phyloP scores from a whole-genome alignment of 78 protist species.

The Corallochytrium limacisporum region DNA sequence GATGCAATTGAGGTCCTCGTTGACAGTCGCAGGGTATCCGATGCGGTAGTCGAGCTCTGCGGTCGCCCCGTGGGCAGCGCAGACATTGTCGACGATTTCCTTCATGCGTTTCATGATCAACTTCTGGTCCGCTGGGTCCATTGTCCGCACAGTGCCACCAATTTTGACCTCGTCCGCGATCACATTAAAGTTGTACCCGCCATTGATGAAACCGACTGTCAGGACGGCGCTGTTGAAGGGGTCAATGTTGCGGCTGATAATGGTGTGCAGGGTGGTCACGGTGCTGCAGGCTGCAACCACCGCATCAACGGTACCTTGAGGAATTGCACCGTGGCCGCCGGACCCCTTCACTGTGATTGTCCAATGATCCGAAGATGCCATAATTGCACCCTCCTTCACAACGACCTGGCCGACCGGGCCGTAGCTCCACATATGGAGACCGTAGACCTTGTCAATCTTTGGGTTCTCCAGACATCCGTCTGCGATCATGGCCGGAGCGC shows the following conservation, averaged over 20 bases:
- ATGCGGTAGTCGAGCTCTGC: neutral
- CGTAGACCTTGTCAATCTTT: neutral
- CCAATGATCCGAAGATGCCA: neutral
- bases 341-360: neutral
- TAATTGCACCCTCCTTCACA: neutral
- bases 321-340: constrained; percentile 19
- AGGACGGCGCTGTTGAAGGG: constrained; percentile 7
- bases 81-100: neutral
- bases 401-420: neutral
- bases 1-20: neutral
- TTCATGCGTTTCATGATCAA: neutral
- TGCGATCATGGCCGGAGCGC: constrained; percentile 10
- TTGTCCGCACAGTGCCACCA: constrained; percentile 3
- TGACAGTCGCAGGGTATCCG: neutral
- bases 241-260: neutral
- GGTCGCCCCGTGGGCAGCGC: neutral
- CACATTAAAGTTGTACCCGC: constrained; percentile 5
- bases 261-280: neutral
- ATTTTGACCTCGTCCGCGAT: constrained; percentile 3
- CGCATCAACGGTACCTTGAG: constrained; percentile 11
- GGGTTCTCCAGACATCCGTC: neutral
- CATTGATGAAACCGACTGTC: neutral
- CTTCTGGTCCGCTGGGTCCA: neutral
- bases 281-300: neutral
- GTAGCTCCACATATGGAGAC: constrained; percentile 10